These are phyloP conservation scores for Leucogyrophana mollusca DNA, from an alignment of 768 basidiomycete genomes.

Conservation along the genomic window DNA sequence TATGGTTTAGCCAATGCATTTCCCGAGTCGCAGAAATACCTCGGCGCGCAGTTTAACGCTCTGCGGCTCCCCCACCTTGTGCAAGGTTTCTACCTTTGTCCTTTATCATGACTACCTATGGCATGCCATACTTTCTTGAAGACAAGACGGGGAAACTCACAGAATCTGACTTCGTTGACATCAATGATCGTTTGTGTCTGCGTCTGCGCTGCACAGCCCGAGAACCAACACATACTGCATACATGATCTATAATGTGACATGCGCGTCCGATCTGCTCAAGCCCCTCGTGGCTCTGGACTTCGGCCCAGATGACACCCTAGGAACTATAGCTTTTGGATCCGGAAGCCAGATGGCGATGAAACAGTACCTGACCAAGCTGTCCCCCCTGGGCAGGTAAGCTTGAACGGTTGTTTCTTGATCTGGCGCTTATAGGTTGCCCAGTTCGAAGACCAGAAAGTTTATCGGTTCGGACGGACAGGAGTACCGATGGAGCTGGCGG, in stretches of 20 bases:
- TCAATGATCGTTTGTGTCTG: conserved; percentile 59
- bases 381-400: conserved; percentile 42
- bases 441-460: conserved; percentile 53
- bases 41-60: conserved; percentile 2
- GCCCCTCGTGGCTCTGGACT: conserved; percentile 50
- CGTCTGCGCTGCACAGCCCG: conserved; percentile 46
- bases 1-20: conserved; percentile 13
- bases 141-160: conserved; percentile 55
- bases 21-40: conserved; percentile 22
- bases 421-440: conserved; percentile 7
- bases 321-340: conserved; percentile 50
- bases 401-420: conserved; percentile 3
- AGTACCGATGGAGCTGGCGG: conserved; percentile 60
- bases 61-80: conserved; percentile 2
- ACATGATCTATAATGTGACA: conserved; percentile 49
- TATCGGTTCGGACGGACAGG: conserved; percentile 54
- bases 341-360: conserved; percentile 43
- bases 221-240: conserved; percentile 41
- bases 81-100: conserved; percentile 16
- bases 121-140: conserved; percentile 62
- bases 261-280: conserved; percentile 21
- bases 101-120: conserved; percentile 41
- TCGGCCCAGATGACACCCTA: conserved; percentile 47
- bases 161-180: conserved; percentile 60
- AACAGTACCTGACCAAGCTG: conserved; percentile 46